phyloP scores from a whole-genome alignment of 73 alveolate genomes.

The Paramecium biaurelia region DNA sequence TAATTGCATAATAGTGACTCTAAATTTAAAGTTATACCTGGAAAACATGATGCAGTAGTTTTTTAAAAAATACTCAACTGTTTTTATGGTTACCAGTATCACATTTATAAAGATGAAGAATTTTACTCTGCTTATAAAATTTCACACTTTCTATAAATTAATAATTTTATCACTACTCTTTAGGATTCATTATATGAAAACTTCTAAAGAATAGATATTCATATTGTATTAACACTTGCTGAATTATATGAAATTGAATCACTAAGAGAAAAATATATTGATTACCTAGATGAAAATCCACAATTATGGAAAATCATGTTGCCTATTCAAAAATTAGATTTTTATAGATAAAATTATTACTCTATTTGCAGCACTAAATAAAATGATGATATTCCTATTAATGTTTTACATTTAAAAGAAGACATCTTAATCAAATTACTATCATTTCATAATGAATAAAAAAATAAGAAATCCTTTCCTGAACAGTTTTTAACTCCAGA shows the following conservation, averaged over 20 bases:
- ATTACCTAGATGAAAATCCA: neutral
- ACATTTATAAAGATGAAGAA: neutral
- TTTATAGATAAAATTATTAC: neutral
- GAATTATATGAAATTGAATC: neutral
- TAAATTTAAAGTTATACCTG: neutral
- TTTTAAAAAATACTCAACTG: slow-evolving; percentile 5
- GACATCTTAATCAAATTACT: neutral
- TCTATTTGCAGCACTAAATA: neutral
- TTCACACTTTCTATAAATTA: neutral
- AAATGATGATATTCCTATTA: neutral
- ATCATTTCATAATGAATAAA: neutral
- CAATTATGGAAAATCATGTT: neutral
- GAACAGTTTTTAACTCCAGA: neutral
- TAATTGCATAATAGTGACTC: neutral
- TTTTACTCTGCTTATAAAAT: neutral
- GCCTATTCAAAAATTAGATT: neutral
- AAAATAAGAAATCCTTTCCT: neutral
- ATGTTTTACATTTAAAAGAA: neutral
- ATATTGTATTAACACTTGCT: neutral
- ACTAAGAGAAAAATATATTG: neutral
- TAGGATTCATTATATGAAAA: neutral
- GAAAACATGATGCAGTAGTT: neutral
- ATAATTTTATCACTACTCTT: neutral
- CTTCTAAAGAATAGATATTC: neutral
- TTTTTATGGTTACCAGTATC: neutral